These are phyloP conservation scores for Alternaria conjuncta DNA, from an alignment of 2,329 filamentous ascomycete species.

Conservation along the genomic window DNA sequence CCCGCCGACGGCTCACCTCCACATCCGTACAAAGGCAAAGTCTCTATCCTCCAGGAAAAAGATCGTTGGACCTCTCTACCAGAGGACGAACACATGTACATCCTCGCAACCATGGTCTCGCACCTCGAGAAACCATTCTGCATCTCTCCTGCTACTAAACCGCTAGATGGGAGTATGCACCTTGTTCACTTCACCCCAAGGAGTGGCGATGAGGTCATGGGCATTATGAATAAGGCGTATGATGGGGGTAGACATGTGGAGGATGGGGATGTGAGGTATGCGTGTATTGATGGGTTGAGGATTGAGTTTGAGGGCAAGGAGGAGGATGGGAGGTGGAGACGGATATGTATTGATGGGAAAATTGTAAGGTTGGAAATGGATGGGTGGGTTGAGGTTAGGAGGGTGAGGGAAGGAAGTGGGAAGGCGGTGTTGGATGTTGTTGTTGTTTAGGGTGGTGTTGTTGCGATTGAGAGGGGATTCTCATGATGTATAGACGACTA, in stretches of 20 bases:
- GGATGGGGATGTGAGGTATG: slow-evolving; percentile 68
- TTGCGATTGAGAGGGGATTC: not conserved
- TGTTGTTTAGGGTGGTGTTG: not conserved
- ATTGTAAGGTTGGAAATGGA: slow-evolving; percentile 75
- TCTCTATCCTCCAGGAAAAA: slow-evolving; percentile 51
- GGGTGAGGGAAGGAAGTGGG: slow-evolving; percentile 53
- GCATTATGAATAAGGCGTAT: slow-evolving; percentile 73
- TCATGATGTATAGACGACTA: too few relatives aligned
- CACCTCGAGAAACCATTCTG: slow-evolving; percentile 82
- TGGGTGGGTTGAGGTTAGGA: slow-evolving; percentile 73
- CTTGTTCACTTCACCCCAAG: slow-evolving; percentile 78
- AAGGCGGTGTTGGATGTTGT: slow-evolving; percentile 49
- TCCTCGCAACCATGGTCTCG: slow-evolving; percentile 77
- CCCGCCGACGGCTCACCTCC: slow-evolving; percentile 60
- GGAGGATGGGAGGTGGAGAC: slow-evolving; percentile 75
- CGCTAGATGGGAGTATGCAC: slow-evolving; percentile 73
- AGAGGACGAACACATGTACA: slow-evolving; percentile 70
- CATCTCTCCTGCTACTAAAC: slow-evolving; percentile 75
- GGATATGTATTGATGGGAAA: slow-evolving; percentile 90
- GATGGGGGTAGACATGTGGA: slow-evolving; percentile 64
- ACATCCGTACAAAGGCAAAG: slow-evolving; percentile 63
- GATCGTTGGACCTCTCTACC: slow-evolving; percentile 44
- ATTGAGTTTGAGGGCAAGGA: slow-evolving; percentile 68
- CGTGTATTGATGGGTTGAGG: slow-evolving; percentile 69
- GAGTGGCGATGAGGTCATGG: slow-evolving; percentile 71